Base-by-base conservation (phyloP, 345 rosid species). In the Syzygium oleosum region DNA sequence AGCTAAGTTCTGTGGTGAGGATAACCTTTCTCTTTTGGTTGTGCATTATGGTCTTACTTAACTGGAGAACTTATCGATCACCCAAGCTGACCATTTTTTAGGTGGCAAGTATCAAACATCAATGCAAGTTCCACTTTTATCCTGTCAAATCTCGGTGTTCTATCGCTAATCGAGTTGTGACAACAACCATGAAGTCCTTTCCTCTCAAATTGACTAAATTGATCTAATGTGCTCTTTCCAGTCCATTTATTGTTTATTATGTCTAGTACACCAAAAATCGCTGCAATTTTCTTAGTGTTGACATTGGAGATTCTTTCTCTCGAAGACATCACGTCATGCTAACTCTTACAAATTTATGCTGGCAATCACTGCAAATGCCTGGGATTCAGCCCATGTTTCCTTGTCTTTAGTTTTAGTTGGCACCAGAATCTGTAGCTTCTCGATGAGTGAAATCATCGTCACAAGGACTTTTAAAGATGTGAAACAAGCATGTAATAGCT, bases 1-100 rank as follows among this genome's bases (percentile, higher is more conserved):
- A 84, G 25, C 89, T 89, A 86, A 90, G 86, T 92, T 91, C 88
- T 90, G 89, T 83, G 86, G 95, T 91, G 86, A 94, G 83, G 83
- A 73, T 73, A 73, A 73, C 25, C 49, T 9, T 73, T 73, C 27
- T 73, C 25, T 73, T 73, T 34, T 38, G 49, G 95, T 91, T 87
- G 78, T 14, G 77, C 38, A 21, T 51, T 84, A 52, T 52, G 38
- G 27, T 49, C 14, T 54, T 21, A 83, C 9, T 54, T 41, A 29
- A 41, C 58, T 78, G 85, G 77, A 15, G 25, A 84, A 85, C 52
- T 49, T 52, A 29, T 73, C 14, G 49, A 73, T 73, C 83, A 38
- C 83, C 49, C 21, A 73, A 73, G 27, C 49, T 73, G 83, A 73
- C 83, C 49, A 73, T 73, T 38, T 73, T 19, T 73, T 38, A 21